Percentiles rank a stretch among this genome's conserved stretches.
Conservation (phyloP, 805 yeast genomes). For the Yarrowia keelungensis region DNA sequence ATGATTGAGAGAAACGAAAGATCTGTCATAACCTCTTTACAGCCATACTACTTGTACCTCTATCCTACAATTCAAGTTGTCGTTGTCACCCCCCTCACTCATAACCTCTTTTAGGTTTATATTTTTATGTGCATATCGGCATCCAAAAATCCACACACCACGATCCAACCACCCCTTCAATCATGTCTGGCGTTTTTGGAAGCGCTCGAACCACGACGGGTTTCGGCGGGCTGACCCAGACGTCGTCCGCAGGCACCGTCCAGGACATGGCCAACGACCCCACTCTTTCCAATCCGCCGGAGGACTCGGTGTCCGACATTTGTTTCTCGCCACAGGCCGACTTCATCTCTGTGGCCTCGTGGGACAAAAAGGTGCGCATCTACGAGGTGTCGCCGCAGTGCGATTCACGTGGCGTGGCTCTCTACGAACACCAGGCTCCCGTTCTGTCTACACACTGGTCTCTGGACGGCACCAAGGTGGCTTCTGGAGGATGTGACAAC, state of each 20-base stretch:
- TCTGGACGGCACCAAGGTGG: constrained; percentile 82
- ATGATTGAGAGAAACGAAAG: too few species aligned
- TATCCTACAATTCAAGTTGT: too few species aligned
- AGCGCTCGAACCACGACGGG: constrained; percentile 20
- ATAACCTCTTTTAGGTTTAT: constrained; percentile 24
- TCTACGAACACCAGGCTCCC: constrained; percentile 89
- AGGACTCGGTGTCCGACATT: constrained; percentile 84
- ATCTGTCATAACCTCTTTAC: not conserved
- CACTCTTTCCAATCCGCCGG: constrained; percentile 76
- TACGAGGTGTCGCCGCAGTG: constrained; percentile 84
- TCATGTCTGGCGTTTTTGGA: constrained; percentile 34
- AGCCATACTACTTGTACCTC: too few species aligned
- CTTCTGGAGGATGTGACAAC: constrained; percentile 91
- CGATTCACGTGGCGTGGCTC: constrained; percentile 82
- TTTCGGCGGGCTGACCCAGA: constrained; percentile 44
- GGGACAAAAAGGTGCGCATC: constrained; percentile 95
- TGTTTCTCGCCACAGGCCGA: constrained; percentile 89
- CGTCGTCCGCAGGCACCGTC: constrained; percentile 22
- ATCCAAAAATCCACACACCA: not conserved
- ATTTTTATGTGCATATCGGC: constrained; percentile 3
- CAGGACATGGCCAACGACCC: constrained; percentile 42
- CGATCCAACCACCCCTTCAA: not conserved
- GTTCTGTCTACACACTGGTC: constrained; percentile 85
- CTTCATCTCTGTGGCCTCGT: constrained; percentile 77
- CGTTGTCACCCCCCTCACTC: not conserved